Evolutionary conservation across 1,284 basidiomycete species (phyloP).

Genomic region (Earliella scabrosa): DNA sequence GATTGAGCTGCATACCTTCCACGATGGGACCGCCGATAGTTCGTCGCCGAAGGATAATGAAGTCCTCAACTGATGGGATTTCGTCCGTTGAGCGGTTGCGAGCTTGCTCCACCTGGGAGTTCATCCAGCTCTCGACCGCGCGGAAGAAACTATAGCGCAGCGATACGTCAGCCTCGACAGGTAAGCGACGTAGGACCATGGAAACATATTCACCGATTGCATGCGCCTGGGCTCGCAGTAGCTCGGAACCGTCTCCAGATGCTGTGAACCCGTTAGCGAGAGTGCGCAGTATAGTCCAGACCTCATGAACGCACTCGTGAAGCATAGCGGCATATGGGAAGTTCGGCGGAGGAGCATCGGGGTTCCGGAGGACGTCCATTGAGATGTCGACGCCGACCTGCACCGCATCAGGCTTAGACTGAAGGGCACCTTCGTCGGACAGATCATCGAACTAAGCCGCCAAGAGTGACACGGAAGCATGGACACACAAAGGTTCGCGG

Average conservation of each 20-base stretch:
- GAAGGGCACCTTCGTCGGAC: slow-evolving; percentile 47
- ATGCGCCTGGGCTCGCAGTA: slow-evolving; percentile 43
- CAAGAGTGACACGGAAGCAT: not conserved
- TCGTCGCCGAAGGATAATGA: slow-evolving; percentile 45
- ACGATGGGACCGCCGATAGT: slow-evolving; percentile 50
- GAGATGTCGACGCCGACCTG: slow-evolving; percentile 42
- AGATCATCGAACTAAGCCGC: slow-evolving; percentile 44
- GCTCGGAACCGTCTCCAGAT: slow-evolving; percentile 42
- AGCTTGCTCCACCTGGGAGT: slow-evolving; percentile 45
- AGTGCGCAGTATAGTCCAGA: not conserved
- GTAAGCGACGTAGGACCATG: not conserved
- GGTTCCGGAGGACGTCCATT: slow-evolving; percentile 34
- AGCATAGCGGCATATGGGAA: slow-evolving; percentile 48
- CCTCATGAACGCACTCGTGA: slow-evolving; percentile 38
- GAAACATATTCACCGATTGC: slow-evolving; percentile 33
- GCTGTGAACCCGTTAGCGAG: slow-evolving; percentile 26
- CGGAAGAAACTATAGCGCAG: slow-evolving; percentile 38
- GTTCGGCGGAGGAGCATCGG: slow-evolving; percentile 37
- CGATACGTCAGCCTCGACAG: slow-evolving; percentile 17
- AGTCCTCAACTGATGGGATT: slow-evolving; percentile 47
- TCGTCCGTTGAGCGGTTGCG: slow-evolving; percentile 41
- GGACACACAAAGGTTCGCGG: not conserved
- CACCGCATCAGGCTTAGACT: slow-evolving; percentile 44
- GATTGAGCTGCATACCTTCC: slow-evolving; percentile 40
- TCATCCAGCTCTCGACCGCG: slow-evolving; percentile 44